Conservation (phyloP, 1,139 yeast species). For the Pichia norvegensis region DNA sequence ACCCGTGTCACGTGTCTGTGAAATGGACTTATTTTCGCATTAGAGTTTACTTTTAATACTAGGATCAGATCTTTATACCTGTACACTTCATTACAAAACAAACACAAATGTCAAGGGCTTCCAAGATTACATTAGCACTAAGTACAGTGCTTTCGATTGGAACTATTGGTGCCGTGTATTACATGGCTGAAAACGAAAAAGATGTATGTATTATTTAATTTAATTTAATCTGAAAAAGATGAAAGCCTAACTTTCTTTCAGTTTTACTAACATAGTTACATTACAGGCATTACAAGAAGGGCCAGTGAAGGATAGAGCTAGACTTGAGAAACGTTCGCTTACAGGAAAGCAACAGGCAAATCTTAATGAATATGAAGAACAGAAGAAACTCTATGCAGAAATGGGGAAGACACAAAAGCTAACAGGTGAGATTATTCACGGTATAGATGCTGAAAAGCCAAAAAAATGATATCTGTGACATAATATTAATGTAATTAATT, state of each 20-base stretch:
- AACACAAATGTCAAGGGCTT: constrained; percentile 28
- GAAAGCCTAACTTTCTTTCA: constrained; percentile 1
- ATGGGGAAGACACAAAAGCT: constrained; percentile 65
- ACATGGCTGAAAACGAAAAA: constrained; percentile 28
- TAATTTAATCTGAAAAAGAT: too few relatives aligned
- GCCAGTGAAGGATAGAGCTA: constrained; percentile 29
- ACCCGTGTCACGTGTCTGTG: too few relatives aligned
- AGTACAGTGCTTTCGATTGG: constrained; percentile 20
- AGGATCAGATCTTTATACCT: background rate
- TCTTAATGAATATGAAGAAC: constrained; percentile 67
- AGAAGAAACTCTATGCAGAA: constrained; percentile 55
- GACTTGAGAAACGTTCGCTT: constrained; percentile 26
- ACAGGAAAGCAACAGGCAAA: constrained; percentile 45
- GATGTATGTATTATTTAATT: constrained; percentile 26
- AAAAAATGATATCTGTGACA: background rate
- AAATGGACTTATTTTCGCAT: too few relatives aligned
- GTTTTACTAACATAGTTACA: background rate
- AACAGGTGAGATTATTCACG: constrained; percentile 34
- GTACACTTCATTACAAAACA: background rate
- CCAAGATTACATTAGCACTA: constrained; percentile 26
- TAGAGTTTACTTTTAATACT: background rate
- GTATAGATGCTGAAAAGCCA: constrained; percentile 14
- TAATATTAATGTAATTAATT: too few relatives aligned
- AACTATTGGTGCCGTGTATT: constrained; percentile 28
- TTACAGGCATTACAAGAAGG: constrained; percentile 28